Conservation (phyloP, 768 basidiomycete species). For the Lactarius quietus region DNA sequence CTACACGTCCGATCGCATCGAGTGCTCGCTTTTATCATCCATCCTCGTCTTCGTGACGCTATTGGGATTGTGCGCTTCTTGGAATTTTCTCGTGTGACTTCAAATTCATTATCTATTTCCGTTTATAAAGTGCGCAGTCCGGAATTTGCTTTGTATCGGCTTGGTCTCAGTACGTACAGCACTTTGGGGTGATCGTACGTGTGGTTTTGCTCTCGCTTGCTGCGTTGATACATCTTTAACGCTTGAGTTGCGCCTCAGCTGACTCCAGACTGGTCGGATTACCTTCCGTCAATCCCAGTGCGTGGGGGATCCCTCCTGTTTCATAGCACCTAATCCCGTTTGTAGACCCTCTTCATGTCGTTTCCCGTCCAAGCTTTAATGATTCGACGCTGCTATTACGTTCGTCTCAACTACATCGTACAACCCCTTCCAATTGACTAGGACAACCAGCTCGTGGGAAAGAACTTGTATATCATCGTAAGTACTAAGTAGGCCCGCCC, state of each 20-base stretch:
- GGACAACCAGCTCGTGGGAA: slow-evolving; percentile 1
- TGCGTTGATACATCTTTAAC: not conserved
- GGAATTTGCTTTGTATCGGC: slow-evolving; percentile 2
- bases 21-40: not conserved
- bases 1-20: not conserved
- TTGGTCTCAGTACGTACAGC: slow-evolving; percentile 3
- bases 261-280: not conserved
- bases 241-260: not conserved
- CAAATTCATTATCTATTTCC: not conserved
- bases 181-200: slow-evolving; percentile 4
- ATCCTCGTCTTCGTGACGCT: not conserved
- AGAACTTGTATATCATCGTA: slow-evolving; percentile 12
- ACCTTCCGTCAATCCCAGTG: not conserved
- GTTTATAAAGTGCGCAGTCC: slow-evolving; percentile 2
- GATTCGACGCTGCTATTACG: slow-evolving; percentile 21
- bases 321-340: not conserved
- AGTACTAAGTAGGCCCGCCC: not conserved
- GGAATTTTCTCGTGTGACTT: not conserved
- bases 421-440: not conserved
- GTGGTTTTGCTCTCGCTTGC: not conserved
- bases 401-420: not conserved
- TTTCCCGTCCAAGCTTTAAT: slow-evolving; percentile 14
- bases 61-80: slow-evolving; percentile 8
- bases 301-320: not conserved
- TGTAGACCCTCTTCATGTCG: slow-evolving; percentile 5